Evolutionary conservation across 352 stramenopile species (phyloP).

Genomic region (Pythium coloratum): DNA sequence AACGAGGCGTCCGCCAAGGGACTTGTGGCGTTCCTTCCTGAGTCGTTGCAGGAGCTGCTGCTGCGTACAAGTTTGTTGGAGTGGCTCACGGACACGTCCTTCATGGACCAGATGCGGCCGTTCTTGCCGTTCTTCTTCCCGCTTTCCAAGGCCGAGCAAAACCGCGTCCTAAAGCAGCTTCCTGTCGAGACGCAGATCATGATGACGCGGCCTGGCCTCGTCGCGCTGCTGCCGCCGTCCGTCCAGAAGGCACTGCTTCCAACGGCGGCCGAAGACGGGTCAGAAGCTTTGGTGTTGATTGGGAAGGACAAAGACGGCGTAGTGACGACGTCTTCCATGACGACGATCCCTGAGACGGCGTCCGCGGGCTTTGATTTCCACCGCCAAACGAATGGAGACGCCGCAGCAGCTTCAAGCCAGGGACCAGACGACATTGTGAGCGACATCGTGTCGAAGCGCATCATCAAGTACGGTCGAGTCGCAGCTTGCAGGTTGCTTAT

Average conservation of each 20-base stretch:
- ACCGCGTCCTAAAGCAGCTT: constrained; percentile 65
- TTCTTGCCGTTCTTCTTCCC: constrained; percentile 81
- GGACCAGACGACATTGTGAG: constrained; percentile 46
- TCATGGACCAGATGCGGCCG: constrained; percentile 65
- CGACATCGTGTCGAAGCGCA: constrained; percentile 62
- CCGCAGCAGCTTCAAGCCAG: background rate
- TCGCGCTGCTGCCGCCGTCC: constrained; percentile 56
- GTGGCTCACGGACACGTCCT: constrained; percentile 77
- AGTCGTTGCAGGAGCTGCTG: constrained; percentile 57
- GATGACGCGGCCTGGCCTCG: constrained; percentile 69
- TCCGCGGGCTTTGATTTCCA: constrained; percentile 76
- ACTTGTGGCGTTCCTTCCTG: constrained; percentile 60
- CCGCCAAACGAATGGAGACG: constrained; percentile 6
- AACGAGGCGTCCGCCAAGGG: constrained; percentile 54
- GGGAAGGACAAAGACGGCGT: constrained; percentile 10
- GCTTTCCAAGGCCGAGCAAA: constrained; percentile 66
- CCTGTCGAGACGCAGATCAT: constrained; percentile 65
- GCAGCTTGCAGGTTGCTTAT: background rate
- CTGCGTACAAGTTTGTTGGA: constrained; percentile 77
- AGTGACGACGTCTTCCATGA: constrained; percentile 1
- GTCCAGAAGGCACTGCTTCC: constrained; percentile 65
- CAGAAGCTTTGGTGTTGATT: constrained; percentile 16
- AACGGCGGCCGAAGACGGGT: background rate
- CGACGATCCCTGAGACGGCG: constrained; percentile 24
- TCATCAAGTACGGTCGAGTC: constrained; percentile 41